phyloP scores from a whole-genome alignment of 1,139 yeast species.

The Hyphopichia buzzinii region DNA sequence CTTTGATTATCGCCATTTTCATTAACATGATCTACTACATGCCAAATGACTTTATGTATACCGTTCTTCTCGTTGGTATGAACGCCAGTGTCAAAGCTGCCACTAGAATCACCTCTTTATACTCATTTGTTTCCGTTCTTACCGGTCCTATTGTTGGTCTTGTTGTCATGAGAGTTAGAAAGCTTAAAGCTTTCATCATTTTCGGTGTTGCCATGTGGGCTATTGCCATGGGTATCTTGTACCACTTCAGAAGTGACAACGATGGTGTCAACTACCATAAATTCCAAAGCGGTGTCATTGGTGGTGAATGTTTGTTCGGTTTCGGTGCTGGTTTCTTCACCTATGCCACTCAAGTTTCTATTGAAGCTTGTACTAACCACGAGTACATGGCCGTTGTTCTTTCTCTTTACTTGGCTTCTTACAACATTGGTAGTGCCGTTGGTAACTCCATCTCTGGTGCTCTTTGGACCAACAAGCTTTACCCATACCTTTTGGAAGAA shows the following conservation, averaged over 20 bases:
- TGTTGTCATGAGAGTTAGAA: constrained; percentile 47
- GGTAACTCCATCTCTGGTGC: constrained; percentile 61
- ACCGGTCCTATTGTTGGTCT: constrained; percentile 62
- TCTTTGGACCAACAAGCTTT: constrained; percentile 55
- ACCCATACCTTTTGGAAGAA: constrained; percentile 23
- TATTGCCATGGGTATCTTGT: constrained; percentile 56
- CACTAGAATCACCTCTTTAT: constrained; percentile 60
- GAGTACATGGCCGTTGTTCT: constrained; percentile 65
- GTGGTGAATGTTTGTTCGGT: constrained; percentile 65
- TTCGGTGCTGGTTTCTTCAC: constrained; percentile 73
- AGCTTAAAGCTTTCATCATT: constrained; percentile 59
- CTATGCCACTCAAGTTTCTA: constrained; percentile 63
- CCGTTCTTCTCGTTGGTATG: constrained; percentile 63
- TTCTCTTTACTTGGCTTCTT: constrained; percentile 53
- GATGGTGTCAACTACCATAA: constrained; percentile 30
- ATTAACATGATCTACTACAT: constrained; percentile 61
- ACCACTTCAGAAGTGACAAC: constrained; percentile 55
- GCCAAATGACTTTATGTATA: constrained; percentile 67
- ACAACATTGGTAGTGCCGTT: constrained; percentile 60
- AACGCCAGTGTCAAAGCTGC: constrained; percentile 59
- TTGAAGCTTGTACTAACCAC: constrained; percentile 60
- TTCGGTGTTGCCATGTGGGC: constrained; percentile 56
- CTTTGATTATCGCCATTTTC: constrained; percentile 50
- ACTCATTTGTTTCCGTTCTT: constrained; percentile 63
- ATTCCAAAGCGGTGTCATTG: constrained; percentile 56